These are phyloP conservation scores for Creolimax fragrantissima DNA, from an alignment of 78 protist genomes.

Conservation along the genomic window DNA sequence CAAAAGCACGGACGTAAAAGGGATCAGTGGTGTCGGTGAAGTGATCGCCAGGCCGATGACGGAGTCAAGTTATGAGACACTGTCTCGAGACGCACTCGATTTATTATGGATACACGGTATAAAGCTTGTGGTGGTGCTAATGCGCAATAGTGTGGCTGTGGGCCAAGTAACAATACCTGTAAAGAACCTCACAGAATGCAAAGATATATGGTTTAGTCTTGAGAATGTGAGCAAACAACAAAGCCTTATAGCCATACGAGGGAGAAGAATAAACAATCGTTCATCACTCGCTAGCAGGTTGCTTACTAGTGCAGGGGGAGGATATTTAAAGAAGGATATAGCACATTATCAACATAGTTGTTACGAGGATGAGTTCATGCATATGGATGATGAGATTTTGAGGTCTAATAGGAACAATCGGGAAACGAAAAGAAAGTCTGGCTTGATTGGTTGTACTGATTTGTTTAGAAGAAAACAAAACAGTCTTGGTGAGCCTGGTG, in stretches of 20 bases:
- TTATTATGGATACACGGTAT: not conserved
- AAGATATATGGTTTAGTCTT: not conserved
- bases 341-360: too few species aligned
- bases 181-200: not conserved
- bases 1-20: too few species aligned
- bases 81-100: not conserved
- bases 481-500: not conserved
- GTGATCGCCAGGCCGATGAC: too few species aligned
- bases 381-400: not conserved
- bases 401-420: not conserved
- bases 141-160: not conserved
- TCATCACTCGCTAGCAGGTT: not conserved
- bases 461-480: not conserved
- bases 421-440: not conserved
- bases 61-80: too few species aligned
- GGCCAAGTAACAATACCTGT: not conserved
- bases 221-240: not conserved
- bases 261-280: not conserved
- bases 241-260: not conserved
- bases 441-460: not conserved
- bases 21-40: too few species aligned
- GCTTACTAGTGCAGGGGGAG: not conserved
- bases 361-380: too few species aligned
- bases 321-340: too few species aligned
- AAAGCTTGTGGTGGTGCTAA: not conserved